phyloP scores from a whole-genome alignment of 1,284 basidiomycete species.

The Grifola frondosa region DNA sequence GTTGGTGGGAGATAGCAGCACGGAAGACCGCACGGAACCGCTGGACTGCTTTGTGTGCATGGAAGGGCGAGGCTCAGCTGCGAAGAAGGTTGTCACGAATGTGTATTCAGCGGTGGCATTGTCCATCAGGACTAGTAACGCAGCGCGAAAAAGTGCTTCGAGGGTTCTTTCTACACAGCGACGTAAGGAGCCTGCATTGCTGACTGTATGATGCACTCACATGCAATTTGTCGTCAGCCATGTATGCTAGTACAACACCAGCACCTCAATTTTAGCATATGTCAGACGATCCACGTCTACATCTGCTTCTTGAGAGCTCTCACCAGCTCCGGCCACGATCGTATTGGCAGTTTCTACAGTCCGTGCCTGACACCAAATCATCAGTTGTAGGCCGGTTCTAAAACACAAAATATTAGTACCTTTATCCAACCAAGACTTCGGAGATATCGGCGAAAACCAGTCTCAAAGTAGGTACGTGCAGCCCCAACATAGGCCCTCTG shows the following conservation, averaged over 20 bases:
- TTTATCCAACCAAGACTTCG: conserved; percentile 79
- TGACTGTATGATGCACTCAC: conserved; percentile 45
- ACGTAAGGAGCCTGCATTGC: conserved; percentile 4
- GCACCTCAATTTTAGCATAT: conserved; percentile 78
- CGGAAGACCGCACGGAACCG: conserved; percentile 38
- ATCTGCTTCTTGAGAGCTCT: conserved; percentile 38
- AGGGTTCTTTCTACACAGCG: conserved; percentile 71
- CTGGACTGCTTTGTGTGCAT: conserved; percentile 37
- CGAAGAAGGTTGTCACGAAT: conserved; percentile 85
- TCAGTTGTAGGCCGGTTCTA: neutral
- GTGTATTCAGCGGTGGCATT: conserved; percentile 90
- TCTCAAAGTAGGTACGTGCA: conserved; percentile 93
- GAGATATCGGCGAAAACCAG: conserved; percentile 89
- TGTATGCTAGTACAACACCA: conserved; percentile 77
- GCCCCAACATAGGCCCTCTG: conserved; percentile 86
- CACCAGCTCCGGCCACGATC: conserved; percentile 44
- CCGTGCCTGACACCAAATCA: conserved; percentile 45
- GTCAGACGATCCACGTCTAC: conserved; percentile 58
- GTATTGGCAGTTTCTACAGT: conserved; percentile 62
- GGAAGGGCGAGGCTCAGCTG: conserved; percentile 35
- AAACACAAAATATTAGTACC: conserved; percentile 35
- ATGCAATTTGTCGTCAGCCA: conserved; percentile 82
- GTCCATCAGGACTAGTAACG: conserved; percentile 88
- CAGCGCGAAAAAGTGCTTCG: conserved; percentile 82
- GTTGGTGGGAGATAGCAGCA: conserved; percentile 26